Percentiles rank a stretch among this genome's conserved stretches.
Conservation (phyloP, 2,329 filamentous ascomycete species). For the Ophiostoma perfectum region DNA sequence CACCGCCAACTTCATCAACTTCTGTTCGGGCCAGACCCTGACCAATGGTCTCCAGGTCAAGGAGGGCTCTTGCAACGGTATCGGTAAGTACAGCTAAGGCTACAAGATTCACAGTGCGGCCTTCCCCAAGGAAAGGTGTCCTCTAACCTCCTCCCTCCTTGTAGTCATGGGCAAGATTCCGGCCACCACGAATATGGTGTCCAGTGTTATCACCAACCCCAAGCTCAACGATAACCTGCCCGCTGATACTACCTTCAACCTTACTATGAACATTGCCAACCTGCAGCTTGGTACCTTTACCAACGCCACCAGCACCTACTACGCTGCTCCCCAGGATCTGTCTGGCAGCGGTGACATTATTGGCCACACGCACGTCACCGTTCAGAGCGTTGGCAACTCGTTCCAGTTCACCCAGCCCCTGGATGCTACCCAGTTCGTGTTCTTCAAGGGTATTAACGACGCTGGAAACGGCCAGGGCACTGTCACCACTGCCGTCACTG, state of each 20-base stretch:
- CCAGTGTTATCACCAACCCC: slow-evolving; percentile 50
- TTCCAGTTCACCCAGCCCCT: slow-evolving; percentile 49
- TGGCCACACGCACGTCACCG: slow-evolving; percentile 56
- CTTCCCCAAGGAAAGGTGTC: neutral
- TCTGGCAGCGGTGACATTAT: slow-evolving; percentile 47
- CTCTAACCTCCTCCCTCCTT: neutral
- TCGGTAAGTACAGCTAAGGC: slow-evolving; percentile 42
- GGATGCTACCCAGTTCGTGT: slow-evolving; percentile 50
- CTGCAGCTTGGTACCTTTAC: slow-evolving; percentile 56
- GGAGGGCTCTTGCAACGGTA: slow-evolving; percentile 59
- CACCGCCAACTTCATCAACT: slow-evolving; percentile 59
- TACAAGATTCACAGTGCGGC: neutral
- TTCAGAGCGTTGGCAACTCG: slow-evolving; percentile 50
- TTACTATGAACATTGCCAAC: slow-evolving; percentile 50
- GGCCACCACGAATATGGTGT: slow-evolving; percentile 51
- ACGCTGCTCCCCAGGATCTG: slow-evolving; percentile 54
- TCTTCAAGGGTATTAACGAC: slow-evolving; percentile 65
- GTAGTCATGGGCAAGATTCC: slow-evolving; percentile 58
- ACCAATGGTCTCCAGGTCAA: slow-evolving; percentile 58
- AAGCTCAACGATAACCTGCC: slow-evolving; percentile 45
- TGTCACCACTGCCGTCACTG: slow-evolving; percentile 48
- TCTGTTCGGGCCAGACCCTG: slow-evolving; percentile 49
- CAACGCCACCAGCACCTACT: slow-evolving; percentile 56
- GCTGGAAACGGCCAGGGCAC: slow-evolving; percentile 51
- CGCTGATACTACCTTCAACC: slow-evolving; percentile 47